Evolutionary conservation across 495 filamentous ascomycete genomes (phyloP).

Genomic region (Penicillium macrosclerotiorum): DNA sequence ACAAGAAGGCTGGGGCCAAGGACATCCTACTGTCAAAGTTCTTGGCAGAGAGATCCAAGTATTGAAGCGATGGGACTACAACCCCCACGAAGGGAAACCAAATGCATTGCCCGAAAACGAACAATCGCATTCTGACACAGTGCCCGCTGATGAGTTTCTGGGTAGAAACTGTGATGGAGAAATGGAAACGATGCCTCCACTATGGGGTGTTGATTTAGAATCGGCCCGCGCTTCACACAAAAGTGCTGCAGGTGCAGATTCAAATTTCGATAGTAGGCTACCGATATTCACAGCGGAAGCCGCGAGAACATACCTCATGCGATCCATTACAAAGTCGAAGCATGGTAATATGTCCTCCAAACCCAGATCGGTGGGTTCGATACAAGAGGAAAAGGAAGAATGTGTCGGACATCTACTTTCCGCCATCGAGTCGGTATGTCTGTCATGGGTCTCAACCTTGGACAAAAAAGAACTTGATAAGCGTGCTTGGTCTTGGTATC

Average conservation of each 20-base stretch:
- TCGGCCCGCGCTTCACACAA: slow-evolving; percentile 47
- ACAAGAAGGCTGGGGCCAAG: slow-evolving; percentile 69
- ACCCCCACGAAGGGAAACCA: slow-evolving; percentile 52
- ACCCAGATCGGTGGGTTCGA: slow-evolving; percentile 24
- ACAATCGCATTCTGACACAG: not conserved
- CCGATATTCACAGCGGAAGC: slow-evolving; percentile 67
- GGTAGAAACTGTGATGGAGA: slow-evolving; percentile 13
- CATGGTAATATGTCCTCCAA: slow-evolving; percentile 6
- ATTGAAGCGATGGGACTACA: slow-evolving; percentile 74
- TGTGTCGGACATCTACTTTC: slow-evolving; percentile 65
- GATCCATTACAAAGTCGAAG: slow-evolving; percentile 25
- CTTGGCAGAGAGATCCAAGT: slow-evolving; percentile 71
- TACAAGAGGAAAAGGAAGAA: slow-evolving; percentile 57
- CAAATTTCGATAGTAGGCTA: slow-evolving; percentile 33
- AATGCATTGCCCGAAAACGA: slow-evolving; percentile 7
- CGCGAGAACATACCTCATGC: slow-evolving; percentile 43
- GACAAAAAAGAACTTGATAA: slow-evolving; percentile 62
- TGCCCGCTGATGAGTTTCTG: slow-evolving; percentile 6
- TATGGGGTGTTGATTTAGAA: slow-evolving; percentile 82
- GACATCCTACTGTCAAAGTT: slow-evolving; percentile 67
- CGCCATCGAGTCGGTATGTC: slow-evolving; percentile 65
- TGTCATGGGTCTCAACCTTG: slow-evolving; percentile 63
- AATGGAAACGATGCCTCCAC: slow-evolving; percentile 36
- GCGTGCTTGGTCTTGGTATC: slow-evolving; percentile 79
- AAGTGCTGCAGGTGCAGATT: slow-evolving; percentile 11